Evolutionary conservation across 2,329 filamentous ascomycete genomes (phyloP).

Genomic region (Penicillium sp.): DNA sequence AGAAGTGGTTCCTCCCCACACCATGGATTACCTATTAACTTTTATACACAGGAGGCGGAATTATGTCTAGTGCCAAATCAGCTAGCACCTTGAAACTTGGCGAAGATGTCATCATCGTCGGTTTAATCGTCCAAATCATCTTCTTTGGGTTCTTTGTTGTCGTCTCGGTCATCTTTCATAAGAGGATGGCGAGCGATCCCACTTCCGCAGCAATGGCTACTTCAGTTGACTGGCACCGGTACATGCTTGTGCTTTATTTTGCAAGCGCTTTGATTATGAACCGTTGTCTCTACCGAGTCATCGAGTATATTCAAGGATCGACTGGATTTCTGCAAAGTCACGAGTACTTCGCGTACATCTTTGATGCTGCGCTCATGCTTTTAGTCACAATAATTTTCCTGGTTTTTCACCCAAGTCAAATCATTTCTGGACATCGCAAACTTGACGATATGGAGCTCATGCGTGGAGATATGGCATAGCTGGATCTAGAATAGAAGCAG

Average conservation of each 20-base stretch:
- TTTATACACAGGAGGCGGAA: background rate
- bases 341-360: too few relatives aligned
- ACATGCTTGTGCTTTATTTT: conserved; percentile 21
- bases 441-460: too few relatives aligned
- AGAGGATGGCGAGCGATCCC: conserved; percentile 33
- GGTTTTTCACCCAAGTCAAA: too few relatives aligned
- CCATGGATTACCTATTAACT: background rate
- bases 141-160: conserved; percentile 58
- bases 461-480: too few relatives aligned
- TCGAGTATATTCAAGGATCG: conserved; percentile 30
- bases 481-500: too few relatives aligned
- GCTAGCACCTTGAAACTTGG: conserved; percentile 9
- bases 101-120: conserved; percentile 52
- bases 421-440: too few relatives aligned
- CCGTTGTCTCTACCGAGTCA: conserved; percentile 33
- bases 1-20: background rate
- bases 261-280: conserved; percentile 31
- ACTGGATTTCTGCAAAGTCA: too few relatives aligned
- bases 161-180: conserved; percentile 52
- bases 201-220: conserved; percentile 1
- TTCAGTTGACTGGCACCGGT: background rate
- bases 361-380: too few relatives aligned
- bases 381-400: too few relatives aligned
- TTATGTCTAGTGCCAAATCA: conserved; percentile 12
- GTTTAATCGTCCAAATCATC: conserved; percentile 58